Percentiles rank a stretch among this genome's conserved stretches.
Conservation (phyloP, 2,329 filamentous ascomycete species). For the Fusarium dimerum region DNA sequence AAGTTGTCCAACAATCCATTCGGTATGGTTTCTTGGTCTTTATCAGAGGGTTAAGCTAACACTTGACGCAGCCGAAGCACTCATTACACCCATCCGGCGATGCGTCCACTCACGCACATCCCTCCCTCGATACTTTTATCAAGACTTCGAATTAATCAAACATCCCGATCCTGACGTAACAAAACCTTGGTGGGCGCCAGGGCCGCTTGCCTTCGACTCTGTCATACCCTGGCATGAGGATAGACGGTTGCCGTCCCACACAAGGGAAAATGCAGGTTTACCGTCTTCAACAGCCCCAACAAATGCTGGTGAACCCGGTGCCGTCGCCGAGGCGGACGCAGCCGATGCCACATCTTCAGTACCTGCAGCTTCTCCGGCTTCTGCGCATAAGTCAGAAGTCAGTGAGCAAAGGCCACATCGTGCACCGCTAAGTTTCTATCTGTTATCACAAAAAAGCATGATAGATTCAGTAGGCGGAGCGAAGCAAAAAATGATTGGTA, state of each 20-base stretch:
- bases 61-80: slow-evolving; percentile 53
- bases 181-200: slow-evolving; percentile 58
- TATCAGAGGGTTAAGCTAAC: not conserved
- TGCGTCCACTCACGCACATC: slow-evolving; percentile 50
- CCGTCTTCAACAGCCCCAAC: slow-evolving; percentile 8
- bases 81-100: slow-evolving; percentile 60
- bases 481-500: not conserved
- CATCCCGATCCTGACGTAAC: slow-evolving; percentile 57
- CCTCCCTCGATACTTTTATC: slow-evolving; percentile 64
- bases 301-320: not conserved
- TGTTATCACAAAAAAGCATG: slow-evolving; percentile 31
- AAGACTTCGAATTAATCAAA: slow-evolving; percentile 57
- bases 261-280: not conserved
- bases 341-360: not conserved
- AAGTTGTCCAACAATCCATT: slow-evolving; percentile 64
- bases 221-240: slow-evolving; percentile 19
- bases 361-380: not conserved
- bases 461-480: slow-evolving; percentile 25
- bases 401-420: slow-evolving; percentile 1
- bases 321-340: not conserved
- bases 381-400: not conserved
- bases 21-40: slow-evolving; percentile 44
- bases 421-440: slow-evolving; percentile 24
- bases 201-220: slow-evolving; percentile 35
- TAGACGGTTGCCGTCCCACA: not conserved